Base-by-base conservation (phyloP, 106 monocot species). In the Gastrodia elata region DNA sequence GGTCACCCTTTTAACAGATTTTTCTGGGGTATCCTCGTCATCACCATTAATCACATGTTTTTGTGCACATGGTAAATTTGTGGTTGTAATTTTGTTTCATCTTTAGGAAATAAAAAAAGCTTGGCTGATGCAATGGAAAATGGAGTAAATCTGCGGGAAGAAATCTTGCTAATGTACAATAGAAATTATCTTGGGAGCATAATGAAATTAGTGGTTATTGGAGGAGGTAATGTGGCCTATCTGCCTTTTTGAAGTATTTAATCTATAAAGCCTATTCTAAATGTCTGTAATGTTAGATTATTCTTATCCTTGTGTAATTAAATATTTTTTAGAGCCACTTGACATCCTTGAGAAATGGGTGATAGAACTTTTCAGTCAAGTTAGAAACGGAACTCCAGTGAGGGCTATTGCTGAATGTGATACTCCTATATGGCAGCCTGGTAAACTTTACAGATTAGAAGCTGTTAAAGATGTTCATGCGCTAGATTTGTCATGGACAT, bases 151-250 rank as follows among this genome's bases (percentile, higher is more conserved):
- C 71, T 98, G 55, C 80, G 90, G 11, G 93, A 93, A 79, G 88
- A 90, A 76, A 93, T 93, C 42, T 80, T 98, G 74, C 73, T 71
- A 70, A 68, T 98, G 78, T 98, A 91, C 56, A 77, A 10, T 59
- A 76, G 79, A 81, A 88, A 98, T 72, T 98, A 98, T 77, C 76
- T 79, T 82, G 97, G 93, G 38, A 93, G 80, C 75, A 85, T 80
- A 18, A 98, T 93, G 93, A 98, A 93, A 77, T 75, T 98, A 68
- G 97, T 93, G 67, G 80, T 98, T 8, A 98, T 98, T 78, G 97
- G 97, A 34, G 97, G 97, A 90, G 97, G 97, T 98, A 71, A 78
- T 52, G 40, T 67, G 65, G 39, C 73, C 35, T 52, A 32, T 39
- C 39, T 72, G 30, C 38, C 22, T 70, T 77, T 73, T 13, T 64